These are phyloP conservation scores for Amanita rimosa DNA, from an alignment of 768 basidiomycete species.

Conservation along the genomic window DNA sequence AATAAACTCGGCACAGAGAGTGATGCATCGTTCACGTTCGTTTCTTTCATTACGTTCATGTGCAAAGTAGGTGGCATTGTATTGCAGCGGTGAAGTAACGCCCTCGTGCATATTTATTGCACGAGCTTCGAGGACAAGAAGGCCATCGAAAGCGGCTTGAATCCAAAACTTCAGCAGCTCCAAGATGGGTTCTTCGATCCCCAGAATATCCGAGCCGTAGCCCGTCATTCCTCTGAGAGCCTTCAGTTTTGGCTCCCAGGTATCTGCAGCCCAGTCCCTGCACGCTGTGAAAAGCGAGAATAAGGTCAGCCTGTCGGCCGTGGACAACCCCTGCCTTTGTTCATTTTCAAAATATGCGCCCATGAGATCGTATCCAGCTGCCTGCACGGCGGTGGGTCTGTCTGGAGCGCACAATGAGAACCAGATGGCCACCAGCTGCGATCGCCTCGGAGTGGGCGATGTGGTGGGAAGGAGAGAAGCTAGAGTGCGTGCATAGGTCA, in stretches of 20 bases:
- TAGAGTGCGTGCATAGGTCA: slow-evolving; percentile 51
- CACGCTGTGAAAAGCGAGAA: slow-evolving; percentile 49
- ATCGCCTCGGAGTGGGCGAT: slow-evolving; percentile 44
- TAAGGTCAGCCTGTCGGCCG: slow-evolving; percentile 50
- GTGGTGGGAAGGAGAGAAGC: slow-evolving; percentile 34
- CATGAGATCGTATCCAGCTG: slow-evolving; percentile 62
- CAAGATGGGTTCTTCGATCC: slow-evolving; percentile 50
- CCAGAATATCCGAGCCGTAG: slow-evolving; percentile 47
- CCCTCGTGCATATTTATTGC: slow-evolving; percentile 8
- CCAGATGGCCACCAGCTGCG: slow-evolving; percentile 48
- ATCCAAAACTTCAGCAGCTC: slow-evolving; percentile 56
- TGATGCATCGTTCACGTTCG: slow-evolving; percentile 42
- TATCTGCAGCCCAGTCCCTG: slow-evolving; percentile 25
- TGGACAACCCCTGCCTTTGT: slow-evolving; percentile 22
- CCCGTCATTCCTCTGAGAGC: slow-evolving; percentile 56
- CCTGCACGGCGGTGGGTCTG: slow-evolving; percentile 46
- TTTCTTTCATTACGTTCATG: slow-evolving; percentile 32
- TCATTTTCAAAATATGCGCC: slow-evolving; percentile 55
- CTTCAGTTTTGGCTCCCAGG: slow-evolving; percentile 63
- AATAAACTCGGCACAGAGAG: slow-evolving; percentile 48
- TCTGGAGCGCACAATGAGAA: slow-evolving; percentile 43
- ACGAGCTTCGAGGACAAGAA: slow-evolving; percentile 15
- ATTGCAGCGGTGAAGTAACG: slow-evolving; percentile 6
- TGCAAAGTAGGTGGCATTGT: slow-evolving; percentile 10
- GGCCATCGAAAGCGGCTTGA: slow-evolving; percentile 47